These are phyloP conservation scores for Dysphania ambrosioides DNA, from an alignment of 148 eudicot species.

Conservation along the genomic window DNA sequence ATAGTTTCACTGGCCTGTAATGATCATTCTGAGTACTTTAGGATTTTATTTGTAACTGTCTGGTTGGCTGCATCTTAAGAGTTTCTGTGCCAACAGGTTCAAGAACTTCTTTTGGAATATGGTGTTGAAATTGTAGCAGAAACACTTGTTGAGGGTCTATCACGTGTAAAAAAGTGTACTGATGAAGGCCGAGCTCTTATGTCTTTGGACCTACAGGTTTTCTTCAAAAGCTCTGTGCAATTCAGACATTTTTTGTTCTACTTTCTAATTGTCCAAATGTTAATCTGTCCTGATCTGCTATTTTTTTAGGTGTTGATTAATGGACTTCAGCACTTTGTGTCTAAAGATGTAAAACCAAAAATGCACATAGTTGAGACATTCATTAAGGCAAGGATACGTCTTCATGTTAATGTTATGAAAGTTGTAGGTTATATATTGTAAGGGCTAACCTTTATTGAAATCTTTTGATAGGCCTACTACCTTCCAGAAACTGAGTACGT, in stretches of 20 bases:
- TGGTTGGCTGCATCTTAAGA: background rate
- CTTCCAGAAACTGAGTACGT: slow-evolving; percentile 95
- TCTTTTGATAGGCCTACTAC: slow-evolving; percentile 72
- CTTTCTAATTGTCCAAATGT: slow-evolving; percentile 1
- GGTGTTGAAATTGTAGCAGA: slow-evolving; percentile 90
- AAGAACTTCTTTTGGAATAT: slow-evolving; percentile 70
- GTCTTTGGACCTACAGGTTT: slow-evolving; percentile 96
- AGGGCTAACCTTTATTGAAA: background rate
- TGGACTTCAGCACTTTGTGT: slow-evolving; percentile 82
- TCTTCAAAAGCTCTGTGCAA: background rate
- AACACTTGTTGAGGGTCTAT: slow-evolving; percentile 81
- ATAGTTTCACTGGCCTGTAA: background rate
- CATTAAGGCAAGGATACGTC: slow-evolving; percentile 54
- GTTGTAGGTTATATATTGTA: background rate
- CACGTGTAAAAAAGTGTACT: slow-evolving; percentile 83
- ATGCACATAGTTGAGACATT: slow-evolving; percentile 78
- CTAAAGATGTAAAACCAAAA: slow-evolving; percentile 70
- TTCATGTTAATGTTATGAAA: background rate
- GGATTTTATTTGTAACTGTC: background rate
- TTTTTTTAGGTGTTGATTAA: slow-evolving; percentile 78
- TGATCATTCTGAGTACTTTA: background rate
- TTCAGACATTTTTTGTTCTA: background rate
- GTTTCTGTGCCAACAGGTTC: slow-evolving; percentile 44
- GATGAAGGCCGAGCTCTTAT: slow-evolving; percentile 98
- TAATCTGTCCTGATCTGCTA: background rate